Percentiles rank a stretch among this genome's conserved stretches.
Evolutionary conservation across 2,329 filamentous ascomycete genomes (phyloP).

Genomic region (Dactylellina haptotyla): DNA sequence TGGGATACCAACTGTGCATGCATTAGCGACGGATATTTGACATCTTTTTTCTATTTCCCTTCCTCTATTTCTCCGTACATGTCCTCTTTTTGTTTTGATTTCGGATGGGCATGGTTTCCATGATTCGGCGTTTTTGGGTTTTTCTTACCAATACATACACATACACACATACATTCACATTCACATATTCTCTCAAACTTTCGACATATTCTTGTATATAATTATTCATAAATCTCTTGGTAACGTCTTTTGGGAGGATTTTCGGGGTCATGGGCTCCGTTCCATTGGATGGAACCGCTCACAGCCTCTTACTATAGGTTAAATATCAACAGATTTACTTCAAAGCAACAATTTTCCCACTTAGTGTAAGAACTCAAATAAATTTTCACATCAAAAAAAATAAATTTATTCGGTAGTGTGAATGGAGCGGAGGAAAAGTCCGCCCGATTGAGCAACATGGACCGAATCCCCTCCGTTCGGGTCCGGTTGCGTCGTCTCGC

Average conservation of each 20-base stretch:
- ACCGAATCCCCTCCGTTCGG: slow-evolving; percentile 8
- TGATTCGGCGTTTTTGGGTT: slow-evolving; percentile 12
- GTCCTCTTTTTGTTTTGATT: not conserved
- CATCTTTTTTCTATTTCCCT: not conserved
- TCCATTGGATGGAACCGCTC: not conserved
- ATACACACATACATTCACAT: slow-evolving; percentile 1
- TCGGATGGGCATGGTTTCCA: not conserved
- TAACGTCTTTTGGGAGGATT: slow-evolving; percentile 9
- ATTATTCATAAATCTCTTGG: slow-evolving; percentile 57
- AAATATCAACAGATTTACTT: not conserved
- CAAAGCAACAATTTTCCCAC: not conserved
- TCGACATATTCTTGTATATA: slow-evolving; percentile 58
- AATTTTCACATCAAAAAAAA: not conserved
- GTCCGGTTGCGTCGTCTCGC: slow-evolving; percentile 12
- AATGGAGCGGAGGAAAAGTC: not conserved
- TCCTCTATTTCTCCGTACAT: not conserved
- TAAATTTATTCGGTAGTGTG: not conserved
- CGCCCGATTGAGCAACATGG: not conserved
- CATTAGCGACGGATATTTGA: slow-evolving; percentile 20
- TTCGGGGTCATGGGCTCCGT: not conserved
- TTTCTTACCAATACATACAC: not conserved
- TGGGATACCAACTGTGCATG: slow-evolving; percentile 18
- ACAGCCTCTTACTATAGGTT: not conserved
- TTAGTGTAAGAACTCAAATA: too few species aligned
- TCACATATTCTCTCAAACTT: too few species aligned